Conservation (phyloP, 306 rosid genomes). For the Sicyos baderoa region DNA sequence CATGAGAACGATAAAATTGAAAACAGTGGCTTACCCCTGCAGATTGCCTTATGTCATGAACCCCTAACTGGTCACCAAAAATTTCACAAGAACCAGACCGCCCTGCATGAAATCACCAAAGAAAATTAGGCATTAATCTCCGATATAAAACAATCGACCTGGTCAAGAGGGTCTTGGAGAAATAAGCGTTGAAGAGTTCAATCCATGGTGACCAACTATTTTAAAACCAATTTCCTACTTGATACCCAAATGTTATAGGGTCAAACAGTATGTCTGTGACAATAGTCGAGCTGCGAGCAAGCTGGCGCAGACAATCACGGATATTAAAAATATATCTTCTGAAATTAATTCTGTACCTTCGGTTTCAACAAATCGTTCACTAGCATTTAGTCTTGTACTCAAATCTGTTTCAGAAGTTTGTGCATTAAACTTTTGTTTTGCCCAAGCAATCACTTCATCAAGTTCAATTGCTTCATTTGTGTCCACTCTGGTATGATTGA, state of each 20-base stretch:
- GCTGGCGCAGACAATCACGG: too few species aligned
- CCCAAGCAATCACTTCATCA: slow-evolving; percentile 98
- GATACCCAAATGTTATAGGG: too few species aligned
- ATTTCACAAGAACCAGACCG: slow-evolving; percentile 30
- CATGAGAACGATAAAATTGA: background rate
- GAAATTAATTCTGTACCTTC: too few species aligned
- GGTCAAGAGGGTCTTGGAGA: too few species aligned
- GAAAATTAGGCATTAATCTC: background rate
- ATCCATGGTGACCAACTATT: too few species aligned
- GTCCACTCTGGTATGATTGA: slow-evolving; percentile 27
- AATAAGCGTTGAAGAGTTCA: too few species aligned
- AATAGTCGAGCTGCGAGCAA: too few species aligned
- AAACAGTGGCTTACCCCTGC: slow-evolving; percentile 42
- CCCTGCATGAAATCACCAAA: slow-evolving; percentile 32
- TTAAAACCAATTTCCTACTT: too few species aligned
- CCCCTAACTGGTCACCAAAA: slow-evolving; percentile 17
- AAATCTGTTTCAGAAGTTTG: slow-evolving; percentile 43
- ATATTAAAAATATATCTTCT: too few species aligned
- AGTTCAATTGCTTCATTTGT: slow-evolving; percentile 49
- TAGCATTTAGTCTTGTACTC: slow-evolving; percentile 28
- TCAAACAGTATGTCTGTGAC: too few species aligned
- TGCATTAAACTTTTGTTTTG: slow-evolving; percentile 66
- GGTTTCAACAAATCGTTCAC: slow-evolving; percentile 31
- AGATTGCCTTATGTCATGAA: slow-evolving; percentile 29
- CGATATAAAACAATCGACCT: background rate